Percentiles rank a stretch among this genome's conserved stretches.
Evolutionary conservation across 257 asterid species (phyloP).

Genomic region (Jacaranda mimosifolia): DNA sequence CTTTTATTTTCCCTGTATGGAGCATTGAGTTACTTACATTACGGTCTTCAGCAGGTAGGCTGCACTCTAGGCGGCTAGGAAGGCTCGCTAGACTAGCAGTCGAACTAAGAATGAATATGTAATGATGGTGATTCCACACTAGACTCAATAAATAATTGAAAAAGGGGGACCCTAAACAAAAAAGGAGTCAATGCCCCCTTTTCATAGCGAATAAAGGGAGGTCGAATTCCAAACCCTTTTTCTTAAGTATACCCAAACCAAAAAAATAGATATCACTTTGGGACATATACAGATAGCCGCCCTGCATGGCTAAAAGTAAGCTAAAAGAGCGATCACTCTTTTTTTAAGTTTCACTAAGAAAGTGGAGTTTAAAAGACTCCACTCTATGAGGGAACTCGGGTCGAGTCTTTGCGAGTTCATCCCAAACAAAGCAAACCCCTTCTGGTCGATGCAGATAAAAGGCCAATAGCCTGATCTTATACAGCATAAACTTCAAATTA

Average conservation of each 20-base stretch:
- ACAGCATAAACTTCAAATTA: not conserved
- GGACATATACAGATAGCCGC: too few relatives aligned
- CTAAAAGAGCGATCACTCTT: too few relatives aligned
- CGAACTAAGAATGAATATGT: slow-evolving; percentile 3
- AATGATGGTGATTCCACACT: not conserved
- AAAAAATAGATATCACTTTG: too few relatives aligned
- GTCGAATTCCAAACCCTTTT: too few relatives aligned
- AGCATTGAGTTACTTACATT: too few relatives aligned
- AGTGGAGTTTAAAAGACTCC: too few relatives aligned
- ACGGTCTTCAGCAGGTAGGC: not conserved
- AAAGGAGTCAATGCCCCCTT: not conserved
- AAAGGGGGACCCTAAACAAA: not conserved
- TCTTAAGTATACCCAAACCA: too few relatives aligned
- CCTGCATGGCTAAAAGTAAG: too few relatives aligned
- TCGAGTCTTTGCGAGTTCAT: too few relatives aligned
- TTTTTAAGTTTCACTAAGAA: too few relatives aligned
- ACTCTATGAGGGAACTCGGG: too few relatives aligned
- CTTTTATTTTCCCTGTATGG: not conserved
- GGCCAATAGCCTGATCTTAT: not conserved
- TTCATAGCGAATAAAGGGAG: not conserved
- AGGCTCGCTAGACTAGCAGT: slow-evolving; percentile 8
- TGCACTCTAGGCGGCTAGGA: slow-evolving; percentile 20
- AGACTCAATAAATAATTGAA: not conserved
- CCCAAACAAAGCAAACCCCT: not conserved
- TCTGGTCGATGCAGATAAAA: not conserved